Percentiles rank a stretch among this genome's conserved stretches.
phyloP scores from a whole-genome alignment of 495 filamentous ascomycete genomes.

The Astrothelium subdiscretum region DNA sequence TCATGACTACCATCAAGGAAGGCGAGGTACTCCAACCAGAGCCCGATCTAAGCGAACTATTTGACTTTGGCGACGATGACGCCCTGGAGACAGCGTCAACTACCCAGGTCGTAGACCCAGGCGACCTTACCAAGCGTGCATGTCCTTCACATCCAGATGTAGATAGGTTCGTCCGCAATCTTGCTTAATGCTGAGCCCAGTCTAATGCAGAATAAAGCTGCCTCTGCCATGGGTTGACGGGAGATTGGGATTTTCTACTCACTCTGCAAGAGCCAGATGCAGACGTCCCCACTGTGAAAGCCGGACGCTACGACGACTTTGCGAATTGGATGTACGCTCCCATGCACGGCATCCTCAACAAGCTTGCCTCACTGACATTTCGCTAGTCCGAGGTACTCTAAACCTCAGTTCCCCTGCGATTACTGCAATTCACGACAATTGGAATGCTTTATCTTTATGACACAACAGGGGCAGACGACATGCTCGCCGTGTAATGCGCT shows the following conservation, averaged over 20 bases:
- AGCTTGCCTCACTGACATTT: not conserved
- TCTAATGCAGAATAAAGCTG: constrained; percentile 15
- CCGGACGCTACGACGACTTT: constrained; percentile 20
- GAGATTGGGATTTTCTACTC: constrained; percentile 10
- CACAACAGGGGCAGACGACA: constrained; percentile 44
- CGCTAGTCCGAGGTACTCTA: constrained; percentile 23
- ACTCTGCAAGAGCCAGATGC: not conserved
- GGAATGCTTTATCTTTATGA: constrained; percentile 57
- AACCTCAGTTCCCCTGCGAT: constrained; percentile 50
- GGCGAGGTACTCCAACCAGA: not conserved
- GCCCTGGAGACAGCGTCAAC: constrained; percentile 4
- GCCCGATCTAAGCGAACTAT: constrained; percentile 14
- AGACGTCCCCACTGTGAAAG: not conserved
- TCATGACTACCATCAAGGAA: not conserved
- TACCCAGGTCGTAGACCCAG: not conserved
- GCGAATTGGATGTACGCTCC: constrained; percentile 21
- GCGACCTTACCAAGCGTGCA: constrained; percentile 6
- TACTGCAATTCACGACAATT: constrained; percentile 58
- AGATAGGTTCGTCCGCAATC: not conserved
- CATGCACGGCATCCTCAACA: too few species aligned
- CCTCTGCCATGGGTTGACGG: constrained; percentile 19
- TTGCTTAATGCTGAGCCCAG: too few species aligned
- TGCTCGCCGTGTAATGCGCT: constrained; percentile 74
- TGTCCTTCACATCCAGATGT: not conserved
- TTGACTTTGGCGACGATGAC: constrained; percentile 22